Percentiles rank a stretch among this genome's conserved stretches.
Conservation (phyloP, 129 eudicot genomes). For the Tagetes erecta region DNA sequence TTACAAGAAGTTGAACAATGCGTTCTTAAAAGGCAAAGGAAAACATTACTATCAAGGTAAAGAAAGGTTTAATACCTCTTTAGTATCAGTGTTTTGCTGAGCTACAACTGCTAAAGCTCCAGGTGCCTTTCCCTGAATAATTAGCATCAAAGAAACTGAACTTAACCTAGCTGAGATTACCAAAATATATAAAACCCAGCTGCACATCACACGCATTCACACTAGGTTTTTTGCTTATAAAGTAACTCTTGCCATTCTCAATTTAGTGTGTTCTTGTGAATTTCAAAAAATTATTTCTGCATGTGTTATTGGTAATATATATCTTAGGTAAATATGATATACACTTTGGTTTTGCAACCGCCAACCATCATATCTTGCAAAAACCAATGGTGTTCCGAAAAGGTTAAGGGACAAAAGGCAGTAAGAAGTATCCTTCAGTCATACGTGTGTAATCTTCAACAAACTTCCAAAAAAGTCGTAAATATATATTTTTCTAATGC, state of each 20-base stretch:
- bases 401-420: neutral
- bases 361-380: neutral
- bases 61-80: slow-evolving; percentile 47
- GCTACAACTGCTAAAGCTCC: slow-evolving; percentile 26
- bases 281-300: neutral
- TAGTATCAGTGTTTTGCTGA: slow-evolving; percentile 43
- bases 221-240: neutral
- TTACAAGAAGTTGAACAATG: neutral
- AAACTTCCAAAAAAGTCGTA: neutral
- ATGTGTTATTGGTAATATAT: neutral
- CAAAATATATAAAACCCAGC: slow-evolving; percentile 1
- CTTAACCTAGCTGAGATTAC: slow-evolving; percentile 10
- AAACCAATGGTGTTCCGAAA: neutral
- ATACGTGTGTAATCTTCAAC: neutral
- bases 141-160: slow-evolving; percentile 14
- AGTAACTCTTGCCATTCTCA: neutral
- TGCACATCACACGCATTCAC: neutral
- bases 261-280: neutral
- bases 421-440: neutral
- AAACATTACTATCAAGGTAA: neutral
- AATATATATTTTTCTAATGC: neutral
- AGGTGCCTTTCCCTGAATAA: slow-evolving; percentile 50
- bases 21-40: neutral
- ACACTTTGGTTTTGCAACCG: neutral
- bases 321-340: neutral